phyloP scores from a whole-genome alignment of 495 filamentous ascomycete species.

The Hypomontagnella submonticulosa region DNA sequence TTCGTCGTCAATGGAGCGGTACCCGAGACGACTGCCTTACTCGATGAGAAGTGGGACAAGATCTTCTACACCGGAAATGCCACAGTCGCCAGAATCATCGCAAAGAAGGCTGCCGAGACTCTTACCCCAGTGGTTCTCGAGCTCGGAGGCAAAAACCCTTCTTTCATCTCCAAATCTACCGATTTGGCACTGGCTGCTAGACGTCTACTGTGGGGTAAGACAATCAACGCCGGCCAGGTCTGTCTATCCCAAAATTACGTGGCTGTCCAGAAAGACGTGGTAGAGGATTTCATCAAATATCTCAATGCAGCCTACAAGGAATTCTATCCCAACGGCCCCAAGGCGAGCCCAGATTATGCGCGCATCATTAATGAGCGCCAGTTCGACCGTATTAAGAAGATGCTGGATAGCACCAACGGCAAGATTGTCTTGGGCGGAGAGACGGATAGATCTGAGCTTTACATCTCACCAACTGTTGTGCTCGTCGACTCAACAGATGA shows the following conservation, averaged over 20 bases:
- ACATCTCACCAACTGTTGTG: slow-evolving; percentile 87
- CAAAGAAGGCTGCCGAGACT: slow-evolving; percentile 90
- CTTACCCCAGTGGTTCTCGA: slow-evolving; percentile 90
- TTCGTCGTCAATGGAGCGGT: slow-evolving; percentile 81
- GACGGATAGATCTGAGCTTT: slow-evolving; percentile 79
- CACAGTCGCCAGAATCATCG: slow-evolving; percentile 84
- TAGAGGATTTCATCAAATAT: slow-evolving; percentile 76
- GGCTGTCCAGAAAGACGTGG: slow-evolving; percentile 78
- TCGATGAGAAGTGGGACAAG: slow-evolving; percentile 95
- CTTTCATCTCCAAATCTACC: slow-evolving; percentile 84
- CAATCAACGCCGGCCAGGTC: slow-evolving; percentile 84
- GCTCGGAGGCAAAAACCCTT: slow-evolving; percentile 91
- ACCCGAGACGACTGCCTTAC: slow-evolving; percentile 80
- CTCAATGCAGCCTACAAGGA: slow-evolving; percentile 76
- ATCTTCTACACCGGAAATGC: slow-evolving; percentile 93
- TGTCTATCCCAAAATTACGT: slow-evolving; percentile 92
- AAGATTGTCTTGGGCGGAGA: slow-evolving; percentile 87
- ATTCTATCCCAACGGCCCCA: slow-evolving; percentile 86
- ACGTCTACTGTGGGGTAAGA: slow-evolving; percentile 88
- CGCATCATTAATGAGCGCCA: slow-evolving; percentile 81
- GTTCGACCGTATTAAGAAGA: slow-evolving; percentile 85
- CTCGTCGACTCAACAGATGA: slow-evolving; percentile 79
- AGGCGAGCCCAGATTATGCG: slow-evolving; percentile 76
- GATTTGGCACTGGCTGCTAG: slow-evolving; percentile 84
- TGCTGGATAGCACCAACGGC: slow-evolving; percentile 84